phyloP scores from a whole-genome alignment of 2,329 filamentous ascomycete genomes.

The Pestalotiopsis sp. region DNA sequence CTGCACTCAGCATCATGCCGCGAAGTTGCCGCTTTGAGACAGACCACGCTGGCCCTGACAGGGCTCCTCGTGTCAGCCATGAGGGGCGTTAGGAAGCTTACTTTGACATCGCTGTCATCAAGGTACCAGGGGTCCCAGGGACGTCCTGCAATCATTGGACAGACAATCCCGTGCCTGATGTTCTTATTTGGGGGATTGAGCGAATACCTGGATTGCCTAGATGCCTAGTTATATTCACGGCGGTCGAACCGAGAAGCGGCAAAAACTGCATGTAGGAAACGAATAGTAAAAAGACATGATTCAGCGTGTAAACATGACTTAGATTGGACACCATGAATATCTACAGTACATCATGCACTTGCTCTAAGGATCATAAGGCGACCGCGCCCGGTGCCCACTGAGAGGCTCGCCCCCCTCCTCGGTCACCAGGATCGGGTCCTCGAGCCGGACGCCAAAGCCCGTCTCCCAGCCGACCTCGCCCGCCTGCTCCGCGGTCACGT shows the following conservation, averaged over 20 bases:
- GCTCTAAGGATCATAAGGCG: constrained; percentile 28
- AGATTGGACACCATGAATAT: background rate
- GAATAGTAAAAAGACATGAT: too few relatives aligned
- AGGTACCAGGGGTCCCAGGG: background rate
- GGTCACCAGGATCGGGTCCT: constrained; percentile 32
- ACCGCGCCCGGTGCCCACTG: constrained; percentile 28
- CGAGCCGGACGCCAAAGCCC: constrained; percentile 31
- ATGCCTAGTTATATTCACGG: background rate
- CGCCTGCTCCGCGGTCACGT: constrained; percentile 33
- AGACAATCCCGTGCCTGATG: background rate
- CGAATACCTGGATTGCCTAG: too few relatives aligned
- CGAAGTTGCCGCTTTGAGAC: background rate
- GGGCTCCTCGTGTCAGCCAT: background rate
- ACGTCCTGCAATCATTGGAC: background rate
- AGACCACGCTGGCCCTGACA: background rate
- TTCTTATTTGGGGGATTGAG: background rate
- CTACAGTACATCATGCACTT: background rate
- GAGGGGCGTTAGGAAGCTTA: background rate
- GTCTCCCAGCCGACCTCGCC: constrained; percentile 22
- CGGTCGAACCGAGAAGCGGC: background rate
- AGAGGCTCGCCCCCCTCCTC: constrained; percentile 28
- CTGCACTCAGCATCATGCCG: background rate
- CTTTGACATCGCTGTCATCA: background rate
- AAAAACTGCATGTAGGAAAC: too few relatives aligned
- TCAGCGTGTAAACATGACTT: background rate